phyloP scores from a whole-genome alignment of 2,329 filamentous ascomycete genomes.

The Fusarium sp. region DNA sequence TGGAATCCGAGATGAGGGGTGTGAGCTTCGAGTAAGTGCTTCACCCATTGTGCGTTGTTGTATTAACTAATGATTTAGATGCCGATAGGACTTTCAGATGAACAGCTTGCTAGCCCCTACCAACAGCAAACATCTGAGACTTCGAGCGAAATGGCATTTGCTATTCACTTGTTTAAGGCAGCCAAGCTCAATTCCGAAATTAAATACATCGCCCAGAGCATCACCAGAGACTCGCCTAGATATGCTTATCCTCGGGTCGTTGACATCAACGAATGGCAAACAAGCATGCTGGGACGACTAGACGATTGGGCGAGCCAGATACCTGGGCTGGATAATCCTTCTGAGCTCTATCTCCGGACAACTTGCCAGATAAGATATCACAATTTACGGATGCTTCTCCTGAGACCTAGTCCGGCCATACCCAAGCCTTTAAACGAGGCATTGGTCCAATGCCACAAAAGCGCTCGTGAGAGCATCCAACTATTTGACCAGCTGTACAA shows the following conservation, averaged over 20 bases:
- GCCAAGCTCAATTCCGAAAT: slow-evolving; percentile 67
- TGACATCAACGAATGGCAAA: slow-evolving; percentile 62
- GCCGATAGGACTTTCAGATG: slow-evolving; percentile 46
- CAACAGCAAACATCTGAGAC: background rate
- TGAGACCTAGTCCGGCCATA: slow-evolving; percentile 65
- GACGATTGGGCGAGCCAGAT: slow-evolving; percentile 56
- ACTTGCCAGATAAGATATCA: slow-evolving; percentile 62
- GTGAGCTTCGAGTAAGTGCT: slow-evolving; percentile 60
- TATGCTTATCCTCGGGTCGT: slow-evolving; percentile 63
- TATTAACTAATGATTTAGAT: slow-evolving; percentile 45
- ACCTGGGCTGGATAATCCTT: slow-evolving; percentile 43
- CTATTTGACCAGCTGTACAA: slow-evolving; percentile 60
- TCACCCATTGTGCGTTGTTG: fast-evolving
- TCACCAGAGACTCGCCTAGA: slow-evolving; percentile 59
- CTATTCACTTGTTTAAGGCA: slow-evolving; percentile 63
- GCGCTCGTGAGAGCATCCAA: slow-evolving; percentile 57
- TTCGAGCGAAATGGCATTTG: slow-evolving; percentile 52
- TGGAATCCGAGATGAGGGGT: slow-evolving; percentile 66
- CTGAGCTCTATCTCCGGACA: slow-evolving; percentile 43
- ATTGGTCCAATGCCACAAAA: slow-evolving; percentile 58
- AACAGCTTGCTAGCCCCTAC: slow-evolving; percentile 14
- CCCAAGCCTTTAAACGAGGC: slow-evolving; percentile 59
- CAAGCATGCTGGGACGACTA: slow-evolving; percentile 55
- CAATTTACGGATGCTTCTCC: slow-evolving; percentile 61
- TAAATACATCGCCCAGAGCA: slow-evolving; percentile 68